These are phyloP conservation scores for Paramecium bursaria DNA, from an alignment of 73 alveolate species.

Conservation along the genomic window DNA sequence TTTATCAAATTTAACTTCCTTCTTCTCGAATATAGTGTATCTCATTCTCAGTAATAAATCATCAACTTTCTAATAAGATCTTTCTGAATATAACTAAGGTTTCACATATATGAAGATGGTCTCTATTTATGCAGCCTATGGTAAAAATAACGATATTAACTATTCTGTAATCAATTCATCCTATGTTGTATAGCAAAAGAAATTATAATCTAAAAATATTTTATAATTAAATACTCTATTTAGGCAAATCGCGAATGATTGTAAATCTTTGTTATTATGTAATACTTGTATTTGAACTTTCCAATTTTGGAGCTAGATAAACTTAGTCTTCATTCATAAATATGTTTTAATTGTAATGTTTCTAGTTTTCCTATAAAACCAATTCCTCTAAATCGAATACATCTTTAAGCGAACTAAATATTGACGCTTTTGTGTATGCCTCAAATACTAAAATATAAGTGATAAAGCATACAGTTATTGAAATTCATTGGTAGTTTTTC, in stretches of 20 bases:
- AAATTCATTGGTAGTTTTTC: conserved; percentile 58
- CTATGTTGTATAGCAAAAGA: not conserved
- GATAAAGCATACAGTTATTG: conserved; percentile 24
- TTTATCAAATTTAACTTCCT: not conserved
- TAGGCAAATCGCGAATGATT: conserved; percentile 44
- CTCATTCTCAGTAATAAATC: conserved; percentile 3
- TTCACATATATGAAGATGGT: conserved; percentile 1
- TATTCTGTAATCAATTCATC: conserved; percentile 54
- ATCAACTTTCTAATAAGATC: not conserved
- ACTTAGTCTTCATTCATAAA: conserved; percentile 46
- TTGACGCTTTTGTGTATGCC: not conserved
- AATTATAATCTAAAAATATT: conserved; percentile 29
- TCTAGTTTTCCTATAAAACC: conserved; percentile 39
- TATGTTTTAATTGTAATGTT: conserved; percentile 9
- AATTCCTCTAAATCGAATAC: conserved; percentile 55
- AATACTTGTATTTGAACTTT: not conserved
- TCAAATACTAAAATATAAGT: no score
- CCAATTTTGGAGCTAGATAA: conserved; percentile 28
- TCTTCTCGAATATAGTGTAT: conserved; percentile 15
- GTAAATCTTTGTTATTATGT: not conserved
- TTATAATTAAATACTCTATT: conserved; percentile 14
- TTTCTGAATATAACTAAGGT: not conserved
- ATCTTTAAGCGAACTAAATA: conserved; percentile 42
- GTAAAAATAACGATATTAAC: conserved; percentile 21
- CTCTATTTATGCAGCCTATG: conserved; percentile 20